These are phyloP conservation scores for Pseudotsuga menziesii DNA, from an alignment of 75 land plant genomes.

Conservation along the genomic window DNA sequence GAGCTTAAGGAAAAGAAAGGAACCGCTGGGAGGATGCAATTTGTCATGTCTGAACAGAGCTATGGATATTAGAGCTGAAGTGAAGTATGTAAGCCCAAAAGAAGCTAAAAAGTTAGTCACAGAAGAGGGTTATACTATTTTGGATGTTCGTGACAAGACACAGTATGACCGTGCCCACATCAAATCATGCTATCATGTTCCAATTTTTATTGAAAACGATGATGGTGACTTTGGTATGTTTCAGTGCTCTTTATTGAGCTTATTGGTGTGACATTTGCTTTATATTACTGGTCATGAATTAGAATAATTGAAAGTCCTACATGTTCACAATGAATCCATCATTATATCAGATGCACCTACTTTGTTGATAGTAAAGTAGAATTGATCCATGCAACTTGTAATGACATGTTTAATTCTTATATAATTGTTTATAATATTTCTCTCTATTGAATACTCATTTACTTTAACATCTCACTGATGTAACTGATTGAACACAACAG, in stretches of 20 bases:
- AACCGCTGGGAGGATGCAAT: not conserved
- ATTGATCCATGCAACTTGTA: not conserved
- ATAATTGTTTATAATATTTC: not conserved
- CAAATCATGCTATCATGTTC: conserved; percentile 63
- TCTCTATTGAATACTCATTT: not conserved
- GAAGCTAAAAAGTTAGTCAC: conserved; percentile 70
- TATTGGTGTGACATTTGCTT: not conserved
- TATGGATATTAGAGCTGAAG: conserved; percentile 54
- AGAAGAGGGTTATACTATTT: conserved; percentile 62
- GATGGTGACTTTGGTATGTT: conserved; percentile 69
- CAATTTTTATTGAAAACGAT: conserved; percentile 79
- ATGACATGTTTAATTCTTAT: conserved; percentile 1
- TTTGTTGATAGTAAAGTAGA: not conserved
- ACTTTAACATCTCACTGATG: not conserved
- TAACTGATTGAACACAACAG: not conserved
- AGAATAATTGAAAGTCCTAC: not conserved
- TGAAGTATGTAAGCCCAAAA: conserved; percentile 66
- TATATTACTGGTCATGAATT: not conserved
- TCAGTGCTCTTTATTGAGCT: not conserved
- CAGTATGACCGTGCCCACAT: conserved; percentile 87
- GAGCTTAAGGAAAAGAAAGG: not conserved
- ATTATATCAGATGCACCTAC: not conserved
- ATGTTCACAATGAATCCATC: not conserved
- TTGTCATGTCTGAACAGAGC: conserved; percentile 9
- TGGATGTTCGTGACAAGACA: conserved; percentile 78